Evolutionary conservation across 1,284 basidiomycete species (phyloP).

Genomic region (Phlebopus sp.): DNA sequence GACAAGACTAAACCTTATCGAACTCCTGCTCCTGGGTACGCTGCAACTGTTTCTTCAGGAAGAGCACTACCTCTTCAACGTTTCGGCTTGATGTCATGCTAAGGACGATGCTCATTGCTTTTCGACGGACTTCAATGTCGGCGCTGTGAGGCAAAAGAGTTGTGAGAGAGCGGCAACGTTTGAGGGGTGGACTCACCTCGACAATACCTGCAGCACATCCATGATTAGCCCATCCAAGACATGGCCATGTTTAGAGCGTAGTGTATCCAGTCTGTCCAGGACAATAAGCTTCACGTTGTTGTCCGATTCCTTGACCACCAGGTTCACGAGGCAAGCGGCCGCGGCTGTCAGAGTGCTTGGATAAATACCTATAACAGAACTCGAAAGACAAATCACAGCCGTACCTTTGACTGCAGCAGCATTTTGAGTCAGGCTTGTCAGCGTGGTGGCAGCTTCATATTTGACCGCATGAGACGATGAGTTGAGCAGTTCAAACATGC

Average conservation of each 20-base stretch:
- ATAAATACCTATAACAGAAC: neutral
- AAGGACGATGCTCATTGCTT: constrained; percentile 87
- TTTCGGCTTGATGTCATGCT: constrained; percentile 95
- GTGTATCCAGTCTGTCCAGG: constrained; percentile 84
- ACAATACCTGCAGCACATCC: constrained; percentile 92
- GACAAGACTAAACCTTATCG: constrained; percentile 63
- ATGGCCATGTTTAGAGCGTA: constrained; percentile 87
- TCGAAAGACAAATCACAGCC: constrained; percentile 1
- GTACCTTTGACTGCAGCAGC: constrained; percentile 93
- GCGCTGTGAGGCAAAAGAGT: constrained; percentile 49
- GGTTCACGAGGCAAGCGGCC: constrained; percentile 85
- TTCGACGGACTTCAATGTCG: constrained; percentile 95
- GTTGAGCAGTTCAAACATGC: constrained; percentile 93
- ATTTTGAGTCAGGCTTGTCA: constrained; percentile 95
- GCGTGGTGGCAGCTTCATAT: constrained; percentile 95
- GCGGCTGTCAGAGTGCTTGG: constrained; percentile 58
- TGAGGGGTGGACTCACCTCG: constrained; percentile 47
- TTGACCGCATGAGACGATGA: constrained; percentile 93
- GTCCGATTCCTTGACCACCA: constrained; percentile 94
- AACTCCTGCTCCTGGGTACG: constrained; percentile 85
- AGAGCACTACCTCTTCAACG: constrained; percentile 95
- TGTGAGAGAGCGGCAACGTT: neutral
- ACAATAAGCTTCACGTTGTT: constrained; percentile 99
- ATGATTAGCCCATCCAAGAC: constrained; percentile 92
- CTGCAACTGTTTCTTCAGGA: constrained; percentile 98